Evolutionary conservation across 2,329 filamentous ascomycete genomes (phyloP), one percentile per base, ranked within the genome.

Genomic region (Metarhizium brunneum): DNA sequence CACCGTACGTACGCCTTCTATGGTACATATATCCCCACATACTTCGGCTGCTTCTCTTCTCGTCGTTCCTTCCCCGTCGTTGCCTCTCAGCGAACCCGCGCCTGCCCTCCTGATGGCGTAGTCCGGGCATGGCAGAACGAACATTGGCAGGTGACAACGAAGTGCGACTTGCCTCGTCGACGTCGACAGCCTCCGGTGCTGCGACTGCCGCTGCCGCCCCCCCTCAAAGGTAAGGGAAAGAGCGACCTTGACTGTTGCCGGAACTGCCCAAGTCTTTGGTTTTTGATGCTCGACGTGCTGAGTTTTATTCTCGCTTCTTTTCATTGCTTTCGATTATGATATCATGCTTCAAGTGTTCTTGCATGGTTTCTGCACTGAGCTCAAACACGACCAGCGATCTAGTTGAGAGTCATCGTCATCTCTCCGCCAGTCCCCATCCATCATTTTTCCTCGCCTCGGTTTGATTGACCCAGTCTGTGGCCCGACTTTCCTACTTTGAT

Each of bases 61-160:
- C 14, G 55, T 54, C 58, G 49, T 52, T 48, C 52, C 50, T 35
- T 48, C 47, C 36, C 53, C 43, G 56, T 52, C 58, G 56, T 58
- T 56, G 59, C 56, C 51, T 54, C 55, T 50, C 56, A 58, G 58
- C 61, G 57, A 61, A 56, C 59, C 65, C 64, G 64, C 65, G 66
- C 68, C 66, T 68, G 67, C 71, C 70, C 74, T 78, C 74, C 79
- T 75, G 71, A 84, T 84, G 81, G 81, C 81, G 81, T 84, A 83
- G 81, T 81, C 77, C 65, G 69, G 71, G 71, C 79, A 84, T 84
- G 81, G 81, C 81, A 82, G 80, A 83, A 78, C 80, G 76, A 82
- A 83, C 72, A 71, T 65, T 69, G 70, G 68, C 70, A 77, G 73
- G 75, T 73, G 76, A 81, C 71, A 77, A 78, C 77, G 75, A 79